Evolutionary conservation across 2,329 filamentous ascomycete genomes (phyloP).

Genomic region (Aureobasidium namibiae): DNA sequence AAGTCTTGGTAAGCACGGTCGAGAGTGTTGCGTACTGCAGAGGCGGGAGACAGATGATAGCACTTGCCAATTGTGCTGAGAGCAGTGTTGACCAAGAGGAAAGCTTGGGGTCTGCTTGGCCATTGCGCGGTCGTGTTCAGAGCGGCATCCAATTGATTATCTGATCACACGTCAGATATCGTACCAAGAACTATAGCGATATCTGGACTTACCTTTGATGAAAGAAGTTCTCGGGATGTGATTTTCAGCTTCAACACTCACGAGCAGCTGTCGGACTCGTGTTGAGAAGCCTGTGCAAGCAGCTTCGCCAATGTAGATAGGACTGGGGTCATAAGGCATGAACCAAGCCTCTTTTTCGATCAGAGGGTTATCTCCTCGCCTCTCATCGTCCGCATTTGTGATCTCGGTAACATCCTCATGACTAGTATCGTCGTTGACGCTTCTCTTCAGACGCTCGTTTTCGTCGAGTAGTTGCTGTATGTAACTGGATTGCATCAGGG

Average conservation of each 20-base stretch:
- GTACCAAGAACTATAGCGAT: no score
- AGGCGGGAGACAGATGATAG: constrained; percentile 38
- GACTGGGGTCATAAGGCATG: constrained; percentile 23
- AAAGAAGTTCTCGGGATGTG: constrained; percentile 30
- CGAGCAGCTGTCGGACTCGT: constrained; percentile 26
- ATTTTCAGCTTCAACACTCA: constrained; percentile 18
- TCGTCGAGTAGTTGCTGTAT: constrained; percentile 25
- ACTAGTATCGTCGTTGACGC: background rate
- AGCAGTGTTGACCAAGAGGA: constrained; percentile 34
- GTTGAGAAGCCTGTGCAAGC: constrained; percentile 32
- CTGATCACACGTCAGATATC: background rate
- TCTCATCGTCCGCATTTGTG: constrained; percentile 17
- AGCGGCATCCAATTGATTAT: constrained; percentile 28
- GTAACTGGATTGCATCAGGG: constrained; percentile 16
- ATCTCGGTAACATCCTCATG: background rate
- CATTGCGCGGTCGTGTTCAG: constrained; percentile 29
- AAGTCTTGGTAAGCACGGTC: constrained; percentile 32
- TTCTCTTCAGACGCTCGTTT: constrained; percentile 22
- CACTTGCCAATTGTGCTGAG: constrained; percentile 32
- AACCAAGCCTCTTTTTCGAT: constrained; percentile 32
- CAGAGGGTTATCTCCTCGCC: constrained; percentile 26
- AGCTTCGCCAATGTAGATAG: constrained; percentile 31
- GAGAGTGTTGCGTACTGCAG: constrained; percentile 30
- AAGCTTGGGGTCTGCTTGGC: constrained; percentile 33
- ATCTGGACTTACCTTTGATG: constrained; percentile 14